Conservation (phyloP, 2,329 filamentous ascomycete species). For the Ciborinia camelliae region DNA sequence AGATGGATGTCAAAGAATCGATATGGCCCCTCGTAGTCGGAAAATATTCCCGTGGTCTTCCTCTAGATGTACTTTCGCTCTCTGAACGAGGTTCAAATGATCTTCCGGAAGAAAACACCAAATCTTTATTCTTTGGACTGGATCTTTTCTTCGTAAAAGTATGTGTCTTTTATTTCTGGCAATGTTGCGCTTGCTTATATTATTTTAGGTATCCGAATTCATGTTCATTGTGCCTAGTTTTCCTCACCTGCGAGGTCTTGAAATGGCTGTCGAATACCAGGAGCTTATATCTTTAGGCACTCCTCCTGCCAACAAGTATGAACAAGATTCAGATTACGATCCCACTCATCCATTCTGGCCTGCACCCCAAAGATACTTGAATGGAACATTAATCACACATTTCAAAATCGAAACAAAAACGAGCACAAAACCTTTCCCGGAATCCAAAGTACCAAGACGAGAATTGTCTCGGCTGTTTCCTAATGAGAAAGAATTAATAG, state of each 20-base stretch:
- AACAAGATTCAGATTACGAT: conserved; percentile 52
- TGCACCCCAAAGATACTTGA: conserved; percentile 55
- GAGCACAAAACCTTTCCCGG: conserved; percentile 50
- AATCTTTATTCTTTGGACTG: conserved; percentile 41
- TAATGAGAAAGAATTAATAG: conserved; percentile 55
- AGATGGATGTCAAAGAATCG: conserved; percentile 52
- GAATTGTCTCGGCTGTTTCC: conserved; percentile 51
- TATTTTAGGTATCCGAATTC: conserved; percentile 55
- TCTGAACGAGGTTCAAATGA: conserved; percentile 41
- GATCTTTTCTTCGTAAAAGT: conserved; percentile 68
- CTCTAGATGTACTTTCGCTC: no score
- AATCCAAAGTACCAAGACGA: conserved; percentile 51
- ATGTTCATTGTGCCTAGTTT: conserved; percentile 56
- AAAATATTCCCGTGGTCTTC: conserved; percentile 45
- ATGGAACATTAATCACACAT: conserved; percentile 48
- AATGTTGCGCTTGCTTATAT: conserved; percentile 17
- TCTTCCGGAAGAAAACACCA: conserved; percentile 2
- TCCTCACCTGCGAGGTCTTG: conserved; percentile 55
- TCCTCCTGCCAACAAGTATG: conserved; percentile 48
- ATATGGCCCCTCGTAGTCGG: conserved; percentile 59
- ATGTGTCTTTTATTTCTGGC: conserved; percentile 11
- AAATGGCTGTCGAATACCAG: conserved; percentile 56
- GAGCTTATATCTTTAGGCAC: conserved; percentile 40
- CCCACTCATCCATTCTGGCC: conserved; percentile 54
- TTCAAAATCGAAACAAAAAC: conserved; percentile 46